phyloP scores from a whole-genome alignment of 2,329 filamentous ascomycete genomes.

The Daldinia sp. region DNA sequence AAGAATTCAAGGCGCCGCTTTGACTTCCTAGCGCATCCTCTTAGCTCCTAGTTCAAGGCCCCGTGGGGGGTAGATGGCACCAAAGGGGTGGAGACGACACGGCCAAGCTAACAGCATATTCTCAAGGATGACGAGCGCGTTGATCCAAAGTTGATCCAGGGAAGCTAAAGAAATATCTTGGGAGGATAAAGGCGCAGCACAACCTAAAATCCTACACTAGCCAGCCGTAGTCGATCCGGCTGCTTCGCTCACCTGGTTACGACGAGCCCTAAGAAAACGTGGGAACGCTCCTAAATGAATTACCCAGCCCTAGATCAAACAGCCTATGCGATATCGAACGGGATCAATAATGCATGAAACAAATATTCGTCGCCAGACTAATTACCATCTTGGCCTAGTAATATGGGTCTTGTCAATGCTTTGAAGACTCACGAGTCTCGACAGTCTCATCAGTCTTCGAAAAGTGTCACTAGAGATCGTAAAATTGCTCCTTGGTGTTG shows the following conservation, averaged over 20 bases:
- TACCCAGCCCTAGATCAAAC: slow-evolving; percentile 13
- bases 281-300: slow-evolving; percentile 15
- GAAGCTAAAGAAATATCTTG: slow-evolving; percentile 3
- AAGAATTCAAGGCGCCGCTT: slow-evolving; percentile 14
- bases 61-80: slow-evolving; percentile 21
- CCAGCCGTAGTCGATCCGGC: slow-evolving; percentile 16
- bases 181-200: background rate
- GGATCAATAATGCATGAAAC: slow-evolving; percentile 23
- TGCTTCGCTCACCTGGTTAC: slow-evolving; percentile 5
- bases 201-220: slow-evolving; percentile 10
- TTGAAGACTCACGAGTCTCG: background rate
- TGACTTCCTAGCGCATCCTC: slow-evolving; percentile 23
- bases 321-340: background rate
- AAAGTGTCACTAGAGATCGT: background rate
- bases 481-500: background rate
- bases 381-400: background rate
- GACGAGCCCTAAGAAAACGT: slow-evolving; percentile 20
- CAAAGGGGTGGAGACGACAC: slow-evolving; percentile 25
- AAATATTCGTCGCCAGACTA: background rate
- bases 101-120: slow-evolving; percentile 11
- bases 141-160: background rate
- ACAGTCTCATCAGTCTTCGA: slow-evolving; percentile 4
- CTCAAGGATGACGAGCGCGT: background rate
- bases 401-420: slow-evolving; percentile 13
- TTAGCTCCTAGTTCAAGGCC: slow-evolving; percentile 23